Base-by-base conservation (phyloP, 129 eudicot species). In the Scalesia atractyloides region DNA sequence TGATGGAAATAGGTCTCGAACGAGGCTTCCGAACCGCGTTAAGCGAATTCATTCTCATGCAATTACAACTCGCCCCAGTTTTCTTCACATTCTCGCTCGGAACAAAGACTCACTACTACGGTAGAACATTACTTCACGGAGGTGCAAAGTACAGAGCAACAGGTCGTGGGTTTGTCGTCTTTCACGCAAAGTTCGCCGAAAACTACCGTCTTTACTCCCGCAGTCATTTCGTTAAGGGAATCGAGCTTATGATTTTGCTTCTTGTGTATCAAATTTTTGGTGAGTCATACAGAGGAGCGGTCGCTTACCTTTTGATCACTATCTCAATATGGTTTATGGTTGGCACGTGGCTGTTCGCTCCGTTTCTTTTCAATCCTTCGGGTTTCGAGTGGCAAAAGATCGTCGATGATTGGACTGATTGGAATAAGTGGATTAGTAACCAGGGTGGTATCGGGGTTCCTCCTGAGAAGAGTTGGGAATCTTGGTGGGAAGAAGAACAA, bases 351-450 rank as follows among this genome's bases (percentile, higher is more conserved):
- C 90, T 92, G 17, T 89, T 89, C 80, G 96, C 96, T 79, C 96
- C 96, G 5, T 92, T 92, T 82, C 89, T 92, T 64, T 92, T 92
- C 79, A 92, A 92, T 74, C 96, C 91, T 51, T 91, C 97, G 5
- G 97, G 97, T 56, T 91, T 91, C 80, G 96, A 86, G 88, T 92
- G 96, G 98, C 98, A 92, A 85, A 92, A 92, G 79, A 92, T 92
- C 58, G 94, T 92, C 64, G 96, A 92, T 80, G 98, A 92, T 77
- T 92, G 98, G 98, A 82, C 93, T 41, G 96, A 92, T 69, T 92
- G 96, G 96, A 89, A 89, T 62, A 92, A 89, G 84, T 92, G 98
- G 98, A 92, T 89, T 43, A 80, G 81, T 71, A 92, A 87, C 76
- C 79, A 82, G 61, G 98, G 98, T 34, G 98, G 98, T 73, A 89